Percentiles rank a stretch among this genome's conserved stretches.
These are phyloP conservation scores for Claviceps sp. DNA, from an alignment of 2,329 filamentous ascomycete species.

Conservation along the genomic window DNA sequence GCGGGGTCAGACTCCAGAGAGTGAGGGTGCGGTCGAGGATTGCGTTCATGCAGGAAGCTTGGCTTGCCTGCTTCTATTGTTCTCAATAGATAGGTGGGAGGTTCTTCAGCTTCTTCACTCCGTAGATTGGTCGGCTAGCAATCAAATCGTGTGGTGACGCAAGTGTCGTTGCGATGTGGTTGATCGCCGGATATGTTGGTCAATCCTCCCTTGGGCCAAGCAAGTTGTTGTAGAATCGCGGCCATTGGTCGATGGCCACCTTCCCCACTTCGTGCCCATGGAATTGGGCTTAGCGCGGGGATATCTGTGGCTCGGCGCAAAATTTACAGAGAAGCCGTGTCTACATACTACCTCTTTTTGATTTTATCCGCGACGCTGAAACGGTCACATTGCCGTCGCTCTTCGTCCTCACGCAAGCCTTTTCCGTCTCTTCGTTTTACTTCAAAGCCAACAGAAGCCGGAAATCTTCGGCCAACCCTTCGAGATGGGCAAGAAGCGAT, in stretches of 20 bases:
- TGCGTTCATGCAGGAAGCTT: conserved; percentile 1
- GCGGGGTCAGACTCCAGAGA: not conserved
- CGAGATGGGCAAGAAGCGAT: conserved; percentile 37
- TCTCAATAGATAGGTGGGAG: not conserved
- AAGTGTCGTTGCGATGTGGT: conserved; percentile 1
- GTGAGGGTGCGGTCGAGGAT: not conserved
- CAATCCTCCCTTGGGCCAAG: no score
- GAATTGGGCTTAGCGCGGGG: no score
- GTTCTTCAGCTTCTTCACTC: not conserved
- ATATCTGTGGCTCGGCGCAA: no score
- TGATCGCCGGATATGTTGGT: no score
- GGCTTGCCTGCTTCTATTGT: not conserved
- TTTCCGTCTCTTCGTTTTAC: not conserved
- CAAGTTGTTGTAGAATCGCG: no score
- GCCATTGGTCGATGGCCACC: not conserved
- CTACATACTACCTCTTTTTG: no score
- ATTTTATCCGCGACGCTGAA: no score
- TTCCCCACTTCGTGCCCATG: no score
- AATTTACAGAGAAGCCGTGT: no score
- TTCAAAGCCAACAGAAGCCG: not conserved
- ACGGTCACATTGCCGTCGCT: not conserved
- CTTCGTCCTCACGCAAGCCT: not conserved
- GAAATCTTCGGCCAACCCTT: not conserved
- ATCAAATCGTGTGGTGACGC: not conserved
- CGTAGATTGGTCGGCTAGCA: not conserved